Base-by-base conservation (phyloP, 768 basidiomycete species). In the Lyophyllum shimeji region DNA sequence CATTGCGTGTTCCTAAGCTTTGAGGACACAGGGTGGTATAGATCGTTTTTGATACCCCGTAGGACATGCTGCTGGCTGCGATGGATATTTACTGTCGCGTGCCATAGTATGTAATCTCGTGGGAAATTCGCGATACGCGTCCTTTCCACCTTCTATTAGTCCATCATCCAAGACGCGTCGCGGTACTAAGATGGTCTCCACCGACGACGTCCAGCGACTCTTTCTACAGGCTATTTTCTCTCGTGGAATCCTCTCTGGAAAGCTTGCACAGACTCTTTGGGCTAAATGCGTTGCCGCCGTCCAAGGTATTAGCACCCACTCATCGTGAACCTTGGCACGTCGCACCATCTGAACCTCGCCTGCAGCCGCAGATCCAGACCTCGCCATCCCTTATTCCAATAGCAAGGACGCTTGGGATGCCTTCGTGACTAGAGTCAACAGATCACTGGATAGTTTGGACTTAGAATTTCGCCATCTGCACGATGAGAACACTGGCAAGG, bases 171-270 rank as follows among this genome's bases (percentile, higher is more conserved):
- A 61, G 57, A 58, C 70, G 66, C 67, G 62, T 68, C 63, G 20
- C 31, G 46, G 56, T 46, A 5, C 49, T 37, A 43, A 7, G 21
- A 76, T 83, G 75, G 78, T 76, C 40, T 74, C 76, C 34, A 63
- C 81, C n/a, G 72, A 73, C 67, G 89, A 93, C 67, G 85, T 90
- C 3, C 82, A 84, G 59, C 82, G 84, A 34, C 80, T 95, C 45
- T 94, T 90, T 62, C 79, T 94, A 18, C 93, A 95, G 59, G 83
- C 89, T 0, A 72, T 93, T 20, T 72, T 94, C 23, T 90, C 90
- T 20, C 80, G 91, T 17, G 80, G 86, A 15, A 70, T 84, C 8
- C 68, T 94, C 4, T 83, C 90, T n/a, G 76, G 76, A 46, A 78
- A 78, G 20, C 78, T 91, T 2, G 90, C 85, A 0, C 76, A 83